Percentiles rank a stretch among this genome's conserved stretches.
These are phyloP conservation scores for Codiaeum variegatum DNA, from an alignment of 441 rosid genomes.

Conservation along the genomic window DNA sequence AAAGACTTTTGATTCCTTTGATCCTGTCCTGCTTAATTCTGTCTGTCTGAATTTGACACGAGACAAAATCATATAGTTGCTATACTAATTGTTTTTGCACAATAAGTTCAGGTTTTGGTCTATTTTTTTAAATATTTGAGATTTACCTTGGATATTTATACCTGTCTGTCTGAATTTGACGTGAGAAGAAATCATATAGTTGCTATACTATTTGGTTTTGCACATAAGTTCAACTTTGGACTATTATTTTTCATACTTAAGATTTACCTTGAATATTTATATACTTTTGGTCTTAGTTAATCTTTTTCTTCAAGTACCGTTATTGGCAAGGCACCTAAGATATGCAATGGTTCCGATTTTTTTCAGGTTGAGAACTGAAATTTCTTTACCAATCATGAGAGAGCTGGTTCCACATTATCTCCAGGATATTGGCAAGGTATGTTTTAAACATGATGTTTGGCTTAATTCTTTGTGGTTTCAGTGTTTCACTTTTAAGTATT, in stretches of 20 bases:
- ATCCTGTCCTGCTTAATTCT: neutral
- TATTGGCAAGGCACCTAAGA: constrained; percentile 13
- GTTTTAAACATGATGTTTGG: constrained; percentile 16
- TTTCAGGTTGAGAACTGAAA: constrained; percentile 88
- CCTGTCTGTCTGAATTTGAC: neutral
- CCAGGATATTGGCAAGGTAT: constrained; percentile 88
- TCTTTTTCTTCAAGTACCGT: neutral
- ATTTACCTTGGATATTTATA: neutral
- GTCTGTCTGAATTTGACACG: neutral
- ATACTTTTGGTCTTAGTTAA: neutral
- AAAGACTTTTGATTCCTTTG: neutral
- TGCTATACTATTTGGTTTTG: neutral
- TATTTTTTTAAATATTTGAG: neutral
- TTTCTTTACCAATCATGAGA: constrained; percentile 90
- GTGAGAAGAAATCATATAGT: neutral
- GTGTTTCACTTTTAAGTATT: neutral
- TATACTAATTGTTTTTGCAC: neutral
- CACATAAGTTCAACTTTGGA: neutral
- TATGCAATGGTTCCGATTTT: constrained; percentile 14
- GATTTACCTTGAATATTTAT: neutral
- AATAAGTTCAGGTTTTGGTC: neutral
- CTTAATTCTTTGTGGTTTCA: constrained; percentile 9
- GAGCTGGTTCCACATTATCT: constrained; percentile 98
- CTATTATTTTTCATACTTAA: neutral
- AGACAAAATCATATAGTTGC: neutral